Evolutionary conservation across 139 green algal species (phyloP), one percentile per base, ranked within the genome.

Genomic region (Eudorina sp.): DNA sequence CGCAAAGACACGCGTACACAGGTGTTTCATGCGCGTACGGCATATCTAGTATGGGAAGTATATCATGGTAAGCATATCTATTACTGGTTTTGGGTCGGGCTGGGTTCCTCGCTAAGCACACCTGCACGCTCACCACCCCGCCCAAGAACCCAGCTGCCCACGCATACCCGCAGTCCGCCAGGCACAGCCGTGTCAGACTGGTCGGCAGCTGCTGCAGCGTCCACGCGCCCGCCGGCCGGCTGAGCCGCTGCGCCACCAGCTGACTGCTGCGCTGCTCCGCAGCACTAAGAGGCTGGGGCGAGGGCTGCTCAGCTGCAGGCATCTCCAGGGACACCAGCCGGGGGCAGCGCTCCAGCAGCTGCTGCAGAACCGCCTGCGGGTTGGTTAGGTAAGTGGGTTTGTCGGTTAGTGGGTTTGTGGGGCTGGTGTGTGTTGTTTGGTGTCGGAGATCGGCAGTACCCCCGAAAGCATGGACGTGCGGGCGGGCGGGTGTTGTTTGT

Each of bases 201-300:
- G 6, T 18, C 36, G 77, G 77, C 53, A 84, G 55, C 55, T 84
- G 77, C 77, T 84, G 53, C 77, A 84, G 77, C 19, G 53, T 27
- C 77, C 77, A 84, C 4, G 53, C 77, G 21, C 77, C 77, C 36
- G 77, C 45, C 53, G 36, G 53, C 77, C 77, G 34, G 36, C 77
- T 72, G 2, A 84, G 77, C 53, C 77, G 77, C 77, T 40, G 43
- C 77, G 77, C 19, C 36, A 84, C 53, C 31, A 72, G 77, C 53
- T 73, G 23, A 29, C 29, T 8, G 34, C 21, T 34, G 43, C 21
- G 53, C 1, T 36, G 53, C 53, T 84, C 77, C 27, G 53, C 77
- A 1, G 19, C 6, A 4, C 77, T 38, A 31, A 84, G 55, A 4
- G 77, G 53, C 53, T 25, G 5, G 18, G 25, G 4, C n/a, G 43